Percentiles rank a stretch among this genome's conserved stretches.
Conservation (phyloP, 768 basidiomycete species). For the Tulasnella sp. region DNA sequence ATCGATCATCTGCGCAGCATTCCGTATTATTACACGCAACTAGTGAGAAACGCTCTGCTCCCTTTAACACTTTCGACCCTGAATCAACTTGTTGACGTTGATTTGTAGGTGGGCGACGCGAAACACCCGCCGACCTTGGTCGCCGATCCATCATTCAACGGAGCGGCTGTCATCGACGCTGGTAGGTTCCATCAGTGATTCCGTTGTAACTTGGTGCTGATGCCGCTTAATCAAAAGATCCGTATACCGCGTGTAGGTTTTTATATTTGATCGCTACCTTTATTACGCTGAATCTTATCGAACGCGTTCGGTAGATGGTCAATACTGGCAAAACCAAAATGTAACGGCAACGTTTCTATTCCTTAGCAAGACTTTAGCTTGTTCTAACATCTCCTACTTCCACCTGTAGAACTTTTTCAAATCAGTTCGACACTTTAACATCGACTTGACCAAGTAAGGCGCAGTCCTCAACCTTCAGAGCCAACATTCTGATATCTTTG, state of each 20-base stretch:
- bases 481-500: background rate
- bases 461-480: constrained; percentile 30
- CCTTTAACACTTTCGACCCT: background rate
- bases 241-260: constrained; percentile 42
- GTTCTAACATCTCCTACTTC: background rate
- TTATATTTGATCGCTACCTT: background rate
- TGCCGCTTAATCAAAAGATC: constrained; percentile 40
- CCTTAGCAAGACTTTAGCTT: background rate
- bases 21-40: constrained; percentile 4
- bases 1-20: background rate
- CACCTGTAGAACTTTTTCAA: constrained; percentile 12
- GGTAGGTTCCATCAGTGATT: constrained; percentile 29
- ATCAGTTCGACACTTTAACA: constrained; percentile 58
- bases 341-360: background rate
- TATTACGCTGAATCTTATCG: background rate
- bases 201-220: background rate
- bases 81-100: background rate
- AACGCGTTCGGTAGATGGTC: constrained; percentile 33
- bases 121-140: constrained; percentile 47
- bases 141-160: constrained; percentile 52
- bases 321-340: constrained; percentile 37
- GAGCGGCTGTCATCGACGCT: constrained; percentile 63
- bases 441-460: constrained; percentile 27
- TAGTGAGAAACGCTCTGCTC: background rate
- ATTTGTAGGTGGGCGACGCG: constrained; percentile 10